Percentiles rank a stretch among this genome's conserved stretches.
Conservation (phyloP, 331 rosid genomes). For the Telfairia occidentalis region DNA sequence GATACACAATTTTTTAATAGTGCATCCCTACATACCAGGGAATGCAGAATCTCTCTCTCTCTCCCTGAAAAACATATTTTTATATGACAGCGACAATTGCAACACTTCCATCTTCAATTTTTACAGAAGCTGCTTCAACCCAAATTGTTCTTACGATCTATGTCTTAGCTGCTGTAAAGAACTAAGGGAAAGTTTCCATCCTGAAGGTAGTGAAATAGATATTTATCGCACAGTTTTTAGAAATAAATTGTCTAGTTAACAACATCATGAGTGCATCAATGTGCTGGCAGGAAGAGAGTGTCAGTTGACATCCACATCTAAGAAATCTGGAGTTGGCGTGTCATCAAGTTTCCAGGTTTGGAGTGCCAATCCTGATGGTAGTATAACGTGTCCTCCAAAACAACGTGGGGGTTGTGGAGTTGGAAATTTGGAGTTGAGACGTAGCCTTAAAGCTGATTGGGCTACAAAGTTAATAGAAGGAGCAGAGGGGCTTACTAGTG, state of each 20-base stretch:
- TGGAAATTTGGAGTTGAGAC: constrained; percentile 36
- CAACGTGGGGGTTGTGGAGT: constrained; percentile 51
- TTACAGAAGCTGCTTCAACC: constrained; percentile 53
- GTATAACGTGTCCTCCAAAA: constrained; percentile 60
- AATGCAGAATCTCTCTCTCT: neutral
- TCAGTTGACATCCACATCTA: constrained; percentile 17
- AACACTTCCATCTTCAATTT: constrained; percentile 49
- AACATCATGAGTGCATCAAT: constrained; percentile 6
- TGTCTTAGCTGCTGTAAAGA: constrained; percentile 65
- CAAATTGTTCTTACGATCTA: constrained; percentile 54
- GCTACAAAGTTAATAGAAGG: constrained; percentile 33
- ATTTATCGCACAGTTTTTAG: constrained; percentile 29
- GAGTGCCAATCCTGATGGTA: constrained; percentile 41
- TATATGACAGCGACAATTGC: constrained; percentile 52
- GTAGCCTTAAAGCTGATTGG: constrained; percentile 46
- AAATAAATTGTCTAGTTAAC: constrained; percentile 23
- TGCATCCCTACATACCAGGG: neutral
- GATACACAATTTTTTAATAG: neutral
- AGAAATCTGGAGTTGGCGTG: constrained; percentile 20
- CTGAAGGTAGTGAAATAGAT: constrained; percentile 33
- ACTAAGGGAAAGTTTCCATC: constrained; percentile 43
- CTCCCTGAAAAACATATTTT: neutral
- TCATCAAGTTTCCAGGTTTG: constrained; percentile 33
- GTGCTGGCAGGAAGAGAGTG: constrained; percentile 23
- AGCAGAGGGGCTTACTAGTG: constrained; percentile 48